Evolutionary conservation across 768 basidiomycete species (phyloP).

Genomic region (Phaeotremella skinneri): DNA sequence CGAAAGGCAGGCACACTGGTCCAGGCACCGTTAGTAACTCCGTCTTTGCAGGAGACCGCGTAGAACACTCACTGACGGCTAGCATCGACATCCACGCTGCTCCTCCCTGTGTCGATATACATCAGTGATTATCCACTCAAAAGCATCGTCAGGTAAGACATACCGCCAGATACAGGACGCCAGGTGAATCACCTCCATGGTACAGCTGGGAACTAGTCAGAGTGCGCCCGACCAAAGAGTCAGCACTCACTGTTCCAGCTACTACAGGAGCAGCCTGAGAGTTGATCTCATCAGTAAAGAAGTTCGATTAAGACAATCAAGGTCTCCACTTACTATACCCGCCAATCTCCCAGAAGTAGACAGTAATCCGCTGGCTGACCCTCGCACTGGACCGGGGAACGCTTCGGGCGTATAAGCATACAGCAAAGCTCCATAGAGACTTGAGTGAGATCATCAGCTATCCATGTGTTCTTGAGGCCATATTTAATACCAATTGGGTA

Average conservation of each 20-base stretch:
- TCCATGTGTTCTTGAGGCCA: background rate
- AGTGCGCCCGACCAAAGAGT: background rate
- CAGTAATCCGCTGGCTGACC: constrained; percentile 59
- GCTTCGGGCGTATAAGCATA: constrained; percentile 64
- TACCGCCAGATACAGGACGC: constrained; percentile 31
- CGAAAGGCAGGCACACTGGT: constrained; percentile 23
- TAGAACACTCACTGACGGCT: constrained; percentile 27
- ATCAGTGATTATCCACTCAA: background rate
- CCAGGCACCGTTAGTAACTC: background rate
- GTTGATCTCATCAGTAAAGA: background rate
- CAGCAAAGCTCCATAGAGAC: constrained; percentile 44
- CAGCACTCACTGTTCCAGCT: constrained; percentile 24
- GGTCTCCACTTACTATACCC: constrained; percentile 15
- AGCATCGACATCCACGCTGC: constrained; percentile 40
- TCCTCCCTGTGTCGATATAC: constrained; percentile 17
- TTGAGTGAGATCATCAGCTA: background rate
- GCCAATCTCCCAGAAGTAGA: constrained; percentile 49
- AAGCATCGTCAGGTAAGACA: background rate
- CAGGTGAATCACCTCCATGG: constrained; percentile 22
- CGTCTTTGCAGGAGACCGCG: background rate
- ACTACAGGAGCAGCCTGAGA: constrained; percentile 28
- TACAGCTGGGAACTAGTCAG: constrained; percentile 1
- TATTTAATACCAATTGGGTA: background rate
- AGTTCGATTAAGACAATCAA: background rate
- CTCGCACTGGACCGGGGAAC: constrained; percentile 62